Evolutionary conservation across 306 rosid species (phyloP), one percentile per base, ranked within the genome.

Genomic region (Citrullus mucosospermus): DNA sequence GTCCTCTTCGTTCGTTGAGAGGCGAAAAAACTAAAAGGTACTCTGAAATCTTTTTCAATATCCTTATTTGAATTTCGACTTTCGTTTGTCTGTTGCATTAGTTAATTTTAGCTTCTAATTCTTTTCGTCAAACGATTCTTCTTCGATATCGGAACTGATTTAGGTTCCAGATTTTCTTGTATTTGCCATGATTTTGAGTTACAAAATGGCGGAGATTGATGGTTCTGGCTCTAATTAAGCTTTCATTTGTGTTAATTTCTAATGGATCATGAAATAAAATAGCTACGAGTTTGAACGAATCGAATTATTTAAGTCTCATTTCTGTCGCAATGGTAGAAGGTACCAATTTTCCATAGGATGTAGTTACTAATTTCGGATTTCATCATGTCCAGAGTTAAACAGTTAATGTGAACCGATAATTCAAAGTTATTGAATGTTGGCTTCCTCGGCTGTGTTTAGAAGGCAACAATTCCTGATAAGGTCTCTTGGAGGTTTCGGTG

Each of bases 401-500:
- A 22, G 28, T 51, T 39, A 34, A 58, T 10, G 67, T 9, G 20
- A 5, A 4, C 32, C 16, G 18, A 36, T 30, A 51, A 8, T 34
- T 48, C 68, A 63, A 53, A 88, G 70, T 61, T 83, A 65, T 83
- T 86, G 81, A 80, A 82, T 85, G 88, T 75, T 84, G 84, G 90
- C 80, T 84, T 87, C 90, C 71, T 86, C 96, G 41, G 80, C 88
- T 84, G 86, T 85, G 81, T 82, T 83, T 78, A 92, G 97, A 89
- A 86, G 96, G 78, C 96, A 91, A 30, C 88, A 84, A 66, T 87
- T 93, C 61, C 57, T 92, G 81, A 78, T 88, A 81, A 89, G 98
- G 71, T 84, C 91, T 82, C 86, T 90, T 53, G 90, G 91, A 78
- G 86, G 81, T 75, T 82, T 74, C 55, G 48, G 84, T 68, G 78